phyloP scores from a whole-genome alignment of 2,329 filamentous ascomycete genomes.

The Calonectria fujianensis region DNA sequence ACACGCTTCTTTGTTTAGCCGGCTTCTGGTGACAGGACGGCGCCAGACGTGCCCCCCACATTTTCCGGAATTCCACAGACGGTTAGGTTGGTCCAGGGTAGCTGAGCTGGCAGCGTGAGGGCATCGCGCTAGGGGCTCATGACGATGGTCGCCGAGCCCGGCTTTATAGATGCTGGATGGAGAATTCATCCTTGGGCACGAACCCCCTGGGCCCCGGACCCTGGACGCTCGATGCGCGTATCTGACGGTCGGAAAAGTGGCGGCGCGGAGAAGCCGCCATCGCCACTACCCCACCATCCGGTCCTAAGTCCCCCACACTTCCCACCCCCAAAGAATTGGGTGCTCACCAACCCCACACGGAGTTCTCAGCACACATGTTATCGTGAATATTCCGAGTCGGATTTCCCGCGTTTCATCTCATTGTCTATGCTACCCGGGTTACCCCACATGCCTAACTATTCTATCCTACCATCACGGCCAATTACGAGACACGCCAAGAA shows the following conservation, averaged over 20 bases:
- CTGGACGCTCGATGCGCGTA: background rate
- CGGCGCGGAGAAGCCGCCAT: background rate
- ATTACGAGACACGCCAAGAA: background rate
- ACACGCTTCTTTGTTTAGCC: slow-evolving; percentile 30
- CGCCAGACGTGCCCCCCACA: background rate
- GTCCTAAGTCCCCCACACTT: background rate
- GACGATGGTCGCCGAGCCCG: background rate
- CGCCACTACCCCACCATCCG: slow-evolving; percentile 15
- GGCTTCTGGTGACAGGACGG: background rate
- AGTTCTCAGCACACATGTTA: background rate
- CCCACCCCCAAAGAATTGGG: background rate
- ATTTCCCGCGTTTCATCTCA: background rate
- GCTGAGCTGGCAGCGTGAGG: background rate
- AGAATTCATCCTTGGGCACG: background rate
- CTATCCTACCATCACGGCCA: background rate
- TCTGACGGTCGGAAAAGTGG: slow-evolving; percentile 9
- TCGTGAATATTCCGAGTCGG: background rate
- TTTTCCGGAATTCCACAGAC: slow-evolving; percentile 1
- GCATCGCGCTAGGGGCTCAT: background rate
- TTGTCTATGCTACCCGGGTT: background rate
- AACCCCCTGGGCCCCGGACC: too few species aligned
- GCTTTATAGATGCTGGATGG: background rate
- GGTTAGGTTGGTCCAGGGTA: slow-evolving; percentile 15
- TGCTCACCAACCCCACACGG: background rate
- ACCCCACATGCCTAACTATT: background rate